Evolutionary conservation across 805 yeast genomes (phyloP).

Genomic region (Scheffersomyces ergatensis): DNA sequence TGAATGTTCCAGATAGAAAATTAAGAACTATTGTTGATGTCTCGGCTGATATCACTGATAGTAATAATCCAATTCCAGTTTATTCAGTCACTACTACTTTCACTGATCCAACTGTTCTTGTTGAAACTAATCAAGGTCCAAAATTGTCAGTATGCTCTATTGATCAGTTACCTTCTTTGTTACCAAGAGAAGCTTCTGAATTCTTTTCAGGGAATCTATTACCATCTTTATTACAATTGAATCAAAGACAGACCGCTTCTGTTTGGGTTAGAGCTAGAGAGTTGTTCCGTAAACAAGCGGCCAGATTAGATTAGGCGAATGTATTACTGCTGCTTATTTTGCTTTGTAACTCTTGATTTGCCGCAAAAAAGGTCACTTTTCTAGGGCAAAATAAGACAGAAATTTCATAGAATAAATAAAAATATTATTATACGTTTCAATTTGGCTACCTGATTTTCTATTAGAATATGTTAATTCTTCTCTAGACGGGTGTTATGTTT

Average conservation of each 20-base stretch:
- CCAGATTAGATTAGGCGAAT: conserved; percentile 58
- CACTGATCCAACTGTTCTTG: conserved; percentile 85
- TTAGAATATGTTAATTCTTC: no score
- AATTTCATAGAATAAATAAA: no score
- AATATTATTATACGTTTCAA: no score
- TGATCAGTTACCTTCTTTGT: conserved; percentile 91
- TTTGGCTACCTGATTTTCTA: no score
- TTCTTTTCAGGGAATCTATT: conserved; percentile 81
- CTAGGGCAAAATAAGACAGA: no score
- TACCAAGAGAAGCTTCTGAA: conserved; percentile 98
- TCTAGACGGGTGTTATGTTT: no score
- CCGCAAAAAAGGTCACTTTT: no score
- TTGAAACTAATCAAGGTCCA: conserved; percentile 76
- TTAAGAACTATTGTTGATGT: conserved; percentile 95
- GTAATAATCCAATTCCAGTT: conserved; percentile 96
- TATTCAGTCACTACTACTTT: conserved; percentile 88
- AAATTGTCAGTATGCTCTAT: conserved; percentile 89
- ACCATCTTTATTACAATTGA: conserved; percentile 84
- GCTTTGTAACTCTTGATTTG: background rate
- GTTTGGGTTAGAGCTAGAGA: conserved; percentile 91
- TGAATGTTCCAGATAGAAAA: conserved; percentile 68
- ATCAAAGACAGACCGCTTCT: conserved; percentile 75
- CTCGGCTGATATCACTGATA: conserved; percentile 97
- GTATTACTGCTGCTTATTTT: background rate
- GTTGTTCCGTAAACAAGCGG: conserved; percentile 80